Percentiles rank a stretch among this genome's conserved stretches.
These are phyloP conservation scores for Immersiporthe knoxdaviesiana DNA, from an alignment of 2,329 filamentous ascomycete species.

Conservation along the genomic window DNA sequence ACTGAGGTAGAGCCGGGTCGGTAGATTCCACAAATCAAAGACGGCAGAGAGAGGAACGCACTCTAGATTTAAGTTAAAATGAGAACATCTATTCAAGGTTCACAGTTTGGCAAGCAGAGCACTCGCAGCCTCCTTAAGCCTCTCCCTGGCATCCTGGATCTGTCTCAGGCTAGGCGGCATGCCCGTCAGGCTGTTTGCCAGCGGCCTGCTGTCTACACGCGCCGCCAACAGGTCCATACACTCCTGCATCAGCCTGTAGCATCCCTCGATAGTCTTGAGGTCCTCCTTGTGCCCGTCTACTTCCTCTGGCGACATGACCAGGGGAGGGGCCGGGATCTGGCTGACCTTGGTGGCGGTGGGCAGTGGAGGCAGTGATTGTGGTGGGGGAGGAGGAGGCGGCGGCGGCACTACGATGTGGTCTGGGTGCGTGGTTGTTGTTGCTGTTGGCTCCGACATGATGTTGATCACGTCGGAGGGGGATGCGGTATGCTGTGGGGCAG, in stretches of 20 bases:
- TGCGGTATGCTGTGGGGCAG: neutral
- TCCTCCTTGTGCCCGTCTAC: conserved; percentile 3
- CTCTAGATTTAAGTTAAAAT: neutral
- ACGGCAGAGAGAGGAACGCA: neutral
- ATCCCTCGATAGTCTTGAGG: neutral
- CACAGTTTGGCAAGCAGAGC: conserved; percentile 4
- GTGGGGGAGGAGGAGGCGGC: too few relatives aligned
- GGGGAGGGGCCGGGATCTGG: conserved; percentile 9
- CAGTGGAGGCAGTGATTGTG: neutral
- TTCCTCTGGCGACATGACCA: conserved; percentile 20
- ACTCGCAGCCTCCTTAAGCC: conserved; percentile 20
- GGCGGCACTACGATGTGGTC: neutral
- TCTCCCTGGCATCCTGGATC: conserved; percentile 16
- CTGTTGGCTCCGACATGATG: neutral
- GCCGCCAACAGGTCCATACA: conserved; percentile 21
- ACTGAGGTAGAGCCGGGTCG: neutral
- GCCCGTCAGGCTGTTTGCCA: conserved; percentile 18
- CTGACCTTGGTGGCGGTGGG: conserved; percentile 9
- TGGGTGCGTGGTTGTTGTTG: neutral
- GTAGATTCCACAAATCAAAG: neutral
- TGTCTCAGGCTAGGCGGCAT: conserved; percentile 24
- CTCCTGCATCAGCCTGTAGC: conserved; percentile 12
- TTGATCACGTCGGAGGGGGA: neutral
- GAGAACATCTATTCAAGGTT: neutral
- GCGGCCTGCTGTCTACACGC: conserved; percentile 10